These are phyloP conservation scores for Tetracladium marchalianum DNA, from an alignment of 495 filamentous ascomycete species.

Conservation along the genomic window DNA sequence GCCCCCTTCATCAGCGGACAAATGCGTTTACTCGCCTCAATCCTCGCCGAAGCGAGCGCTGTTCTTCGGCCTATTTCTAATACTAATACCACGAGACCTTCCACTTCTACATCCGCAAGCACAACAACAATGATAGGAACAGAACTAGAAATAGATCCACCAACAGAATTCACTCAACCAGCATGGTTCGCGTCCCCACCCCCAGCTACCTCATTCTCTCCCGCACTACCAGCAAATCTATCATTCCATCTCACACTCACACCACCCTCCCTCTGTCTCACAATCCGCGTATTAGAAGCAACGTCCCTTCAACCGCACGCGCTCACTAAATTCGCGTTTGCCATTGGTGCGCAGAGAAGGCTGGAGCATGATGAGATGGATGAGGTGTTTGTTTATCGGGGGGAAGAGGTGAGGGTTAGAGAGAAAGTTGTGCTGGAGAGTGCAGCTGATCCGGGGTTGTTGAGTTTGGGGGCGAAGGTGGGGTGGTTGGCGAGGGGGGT, in stretches of 20 bases:
- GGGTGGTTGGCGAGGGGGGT: slow-evolving; percentile 69
- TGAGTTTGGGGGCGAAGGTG: slow-evolving; percentile 83
- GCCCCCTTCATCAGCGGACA: slow-evolving; percentile 65
- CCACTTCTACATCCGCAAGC: background rate
- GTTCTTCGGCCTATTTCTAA: slow-evolving; percentile 43
- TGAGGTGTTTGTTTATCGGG: slow-evolving; percentile 50
- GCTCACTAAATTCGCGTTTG: slow-evolving; percentile 39
- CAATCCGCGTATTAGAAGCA: slow-evolving; percentile 69
- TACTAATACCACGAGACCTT: no score
- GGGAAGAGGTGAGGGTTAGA: slow-evolving; percentile 63
- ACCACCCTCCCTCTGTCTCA: slow-evolving; percentile 67
- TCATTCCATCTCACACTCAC: slow-evolving; percentile 69
- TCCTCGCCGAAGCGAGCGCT: slow-evolving; percentile 59
- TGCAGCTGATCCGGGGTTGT: slow-evolving; percentile 70
- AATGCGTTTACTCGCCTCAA: slow-evolving; percentile 64
- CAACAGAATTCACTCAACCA: slow-evolving; percentile 9
- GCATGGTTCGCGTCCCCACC: slow-evolving; percentile 21
- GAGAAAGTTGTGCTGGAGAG: slow-evolving; percentile 89
- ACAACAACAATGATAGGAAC: slow-evolving; percentile 7
- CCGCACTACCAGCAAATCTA: slow-evolving; percentile 45
- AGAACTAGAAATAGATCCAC: slow-evolving; percentile 9
- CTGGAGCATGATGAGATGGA: slow-evolving; percentile 77
- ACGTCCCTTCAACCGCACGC: slow-evolving; percentile 37
- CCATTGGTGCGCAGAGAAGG: slow-evolving; percentile 46
- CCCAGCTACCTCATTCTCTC: slow-evolving; percentile 29